Evolutionary conservation across 306 rosid species (phyloP), one percentile per base, ranked within the genome.

Genomic region (Cercis canadensis): DNA sequence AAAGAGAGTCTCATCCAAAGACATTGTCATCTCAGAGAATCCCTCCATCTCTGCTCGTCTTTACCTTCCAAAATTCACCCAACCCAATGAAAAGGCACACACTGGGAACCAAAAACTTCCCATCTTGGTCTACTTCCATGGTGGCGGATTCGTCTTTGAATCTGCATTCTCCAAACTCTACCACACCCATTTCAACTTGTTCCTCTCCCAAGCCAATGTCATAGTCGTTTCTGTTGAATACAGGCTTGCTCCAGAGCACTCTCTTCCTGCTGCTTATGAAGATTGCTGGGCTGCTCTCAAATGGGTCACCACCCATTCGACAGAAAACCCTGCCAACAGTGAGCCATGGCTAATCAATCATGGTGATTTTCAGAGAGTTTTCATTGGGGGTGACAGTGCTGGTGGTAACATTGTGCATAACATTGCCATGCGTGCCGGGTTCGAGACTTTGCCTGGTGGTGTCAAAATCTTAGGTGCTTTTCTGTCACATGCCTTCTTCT

Each of bases 321-420:
- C 8, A 0, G 11, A 21, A 3, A 21, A n/a, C 2, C 54, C 7
- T 2, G 2, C 21, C 5, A 49, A 14, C 29, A 24, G 3, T 24
- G 54, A 49, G 18, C 54, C 54, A 0, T 81, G 86, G 82, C 18
- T 77, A 62, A 32, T 40, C 1, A 29, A 50, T 13, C 56, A 68
- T 8, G 86, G 80, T 7, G 75, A 77, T n/a, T 40, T 32, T 9
- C 58, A 55, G 3, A 36, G 62, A 5, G 39, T 77, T 10, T 77
- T 40, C 52, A 29, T 81, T 0, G 82, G 82, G 2, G 82, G 85
- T 6, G 85, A 81, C 1, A 76, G 82, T 62, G 73, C 86, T 13
- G 86, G 82, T 56, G 80, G 76, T 29, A 81, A 77, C 46, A 77
- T 77, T 41, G 82, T 34, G 19, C 86, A 81, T 33, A 77, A 77